Evolutionary conservation across 2,329 filamentous ascomycete genomes (phyloP).

Genomic region (Lachnellula arida): DNA sequence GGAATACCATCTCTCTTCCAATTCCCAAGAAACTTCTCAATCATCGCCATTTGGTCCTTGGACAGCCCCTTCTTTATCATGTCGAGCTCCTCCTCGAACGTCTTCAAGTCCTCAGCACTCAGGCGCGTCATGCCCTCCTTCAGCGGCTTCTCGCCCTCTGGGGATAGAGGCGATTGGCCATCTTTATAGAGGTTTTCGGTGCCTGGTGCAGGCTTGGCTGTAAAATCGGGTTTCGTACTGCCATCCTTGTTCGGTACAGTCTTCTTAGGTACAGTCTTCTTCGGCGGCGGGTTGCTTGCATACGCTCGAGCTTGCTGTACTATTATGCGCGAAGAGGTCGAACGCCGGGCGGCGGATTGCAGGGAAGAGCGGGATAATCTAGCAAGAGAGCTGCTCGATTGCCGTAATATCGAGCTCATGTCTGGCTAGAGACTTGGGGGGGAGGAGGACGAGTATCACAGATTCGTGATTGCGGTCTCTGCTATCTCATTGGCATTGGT

Average conservation of each 20-base stretch:
- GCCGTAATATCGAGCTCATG: conserved; percentile 65
- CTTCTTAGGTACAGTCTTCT: conserved; percentile 16
- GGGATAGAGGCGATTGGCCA: conserved; percentile 37
- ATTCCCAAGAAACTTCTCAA: conserved; percentile 56
- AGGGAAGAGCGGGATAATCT: conserved; percentile 55
- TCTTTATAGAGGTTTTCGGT: conserved; percentile 41
- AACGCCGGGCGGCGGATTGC: conserved; percentile 46
- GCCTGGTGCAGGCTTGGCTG: conserved; percentile 33
- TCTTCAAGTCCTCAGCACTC: conserved; percentile 50
- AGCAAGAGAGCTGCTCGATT: conserved; percentile 62
- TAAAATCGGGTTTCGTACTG: conserved; percentile 21
- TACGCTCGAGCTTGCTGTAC: conserved; percentile 25
- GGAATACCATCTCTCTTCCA: conserved; percentile 68
- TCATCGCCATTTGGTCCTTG: conserved; percentile 51
- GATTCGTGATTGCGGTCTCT: conserved; percentile 15
- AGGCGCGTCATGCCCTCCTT: conserved; percentile 36
- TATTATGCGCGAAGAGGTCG: conserved; percentile 33
- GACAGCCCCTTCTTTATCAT: conserved; percentile 56
- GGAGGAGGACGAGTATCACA: conserved; percentile 14
- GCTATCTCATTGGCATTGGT: conserved; percentile 18
- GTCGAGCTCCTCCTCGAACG: conserved; percentile 52
- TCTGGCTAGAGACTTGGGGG: conserved; percentile 31
- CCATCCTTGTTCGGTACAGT: conserved; percentile 8
- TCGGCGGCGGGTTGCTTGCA: conserved; percentile 16
- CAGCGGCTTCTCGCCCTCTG: conserved; percentile 26